Evolutionary conservation across 176 grass and related monocot species (phyloP), one percentile per base, ranked within the genome.

Genomic region (Rhipidocladum racemiflorum): DNA sequence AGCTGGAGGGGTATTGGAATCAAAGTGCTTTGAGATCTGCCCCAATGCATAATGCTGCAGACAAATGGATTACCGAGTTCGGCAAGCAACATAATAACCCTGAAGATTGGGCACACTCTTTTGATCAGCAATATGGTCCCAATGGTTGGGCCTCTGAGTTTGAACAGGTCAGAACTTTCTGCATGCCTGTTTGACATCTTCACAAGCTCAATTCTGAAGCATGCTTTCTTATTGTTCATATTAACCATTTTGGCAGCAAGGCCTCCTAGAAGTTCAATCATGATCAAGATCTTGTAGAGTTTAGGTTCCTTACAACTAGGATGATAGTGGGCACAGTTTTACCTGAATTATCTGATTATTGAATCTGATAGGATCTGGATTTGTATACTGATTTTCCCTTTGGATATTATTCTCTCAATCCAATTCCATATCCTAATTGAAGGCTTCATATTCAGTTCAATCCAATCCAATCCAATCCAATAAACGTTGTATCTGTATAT

Each of bases 101-200:
- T 62, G 96, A 95, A 61, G 80, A 87, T 55, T 99, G 96, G 96
- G 96, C 89, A 34, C 76, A 87, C 34, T 95, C 92, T 70, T 99
- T 99, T 76, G 91, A 99, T 44, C 96, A 93, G 85, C 90, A 88
- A 59, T 92, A 91, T 90, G 96, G 96, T 70, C 64, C 87, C 81
- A 99, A 90, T 90, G 96, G 96, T 77, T 99, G 96, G 96, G 96
- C 89, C 44, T 93, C 96, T 84, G 96, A 95, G 67, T 99, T 93
- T 91, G 87, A 93, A 72, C 96, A 99, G 91, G 96, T 90, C 75
- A 88, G 74, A 57, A 16, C 21, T 13, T 71, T 81, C 16, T 72
- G 65, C 28, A 63, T 70, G 70, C 43, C n/a, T 76, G 25, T 64
- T 85, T 76, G 14, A 4, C 54, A 81, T 76, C 63, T 68, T 74